Conservation (phyloP, 208 protist species). For the Acanthamoeba healyi region DNA sequence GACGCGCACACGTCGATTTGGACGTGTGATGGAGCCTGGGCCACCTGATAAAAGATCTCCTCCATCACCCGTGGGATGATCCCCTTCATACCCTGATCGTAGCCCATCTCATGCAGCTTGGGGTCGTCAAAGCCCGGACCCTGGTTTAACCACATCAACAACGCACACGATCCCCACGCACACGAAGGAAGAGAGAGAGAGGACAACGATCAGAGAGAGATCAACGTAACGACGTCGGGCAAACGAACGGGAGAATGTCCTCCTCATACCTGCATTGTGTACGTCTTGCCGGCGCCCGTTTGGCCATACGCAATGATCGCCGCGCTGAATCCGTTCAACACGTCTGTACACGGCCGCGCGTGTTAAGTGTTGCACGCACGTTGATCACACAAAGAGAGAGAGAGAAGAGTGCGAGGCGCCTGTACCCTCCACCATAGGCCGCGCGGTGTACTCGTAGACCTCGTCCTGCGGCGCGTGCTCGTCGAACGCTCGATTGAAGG, state of each 20-base stretch:
- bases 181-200: background rate
- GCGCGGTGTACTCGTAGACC: slow-evolving; percentile 42
- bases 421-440: slow-evolving; percentile 21
- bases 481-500: slow-evolving; percentile 29
- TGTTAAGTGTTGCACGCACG: background rate
- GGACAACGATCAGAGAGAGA: background rate
- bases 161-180: background rate
- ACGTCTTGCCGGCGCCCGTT: slow-evolving; percentile 76
- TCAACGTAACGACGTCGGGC: background rate
- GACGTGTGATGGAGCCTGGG: background rate
- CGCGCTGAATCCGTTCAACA: slow-evolving; percentile 66
- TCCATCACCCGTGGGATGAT: slow-evolving; percentile 59
- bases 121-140: slow-evolving; percentile 19
- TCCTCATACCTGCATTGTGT: slow-evolving; percentile 71
- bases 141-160: background rate
- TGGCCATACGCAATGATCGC: slow-evolving; percentile 78
- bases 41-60: slow-evolving; percentile 33
- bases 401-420: background rate
- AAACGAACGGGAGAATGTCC: too few species aligned
- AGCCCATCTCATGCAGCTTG: slow-evolving; percentile 15
- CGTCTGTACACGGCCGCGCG: background rate
- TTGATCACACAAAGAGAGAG: background rate
- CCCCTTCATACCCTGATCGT: slow-evolving; percentile 54
- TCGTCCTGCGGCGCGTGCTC: slow-evolving; percentile 26
- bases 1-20: slow-evolving; percentile 37